phyloP scores from a whole-genome alignment of 192 early-diverging fungal species.

The Coemansia brasiliensis region DNA sequence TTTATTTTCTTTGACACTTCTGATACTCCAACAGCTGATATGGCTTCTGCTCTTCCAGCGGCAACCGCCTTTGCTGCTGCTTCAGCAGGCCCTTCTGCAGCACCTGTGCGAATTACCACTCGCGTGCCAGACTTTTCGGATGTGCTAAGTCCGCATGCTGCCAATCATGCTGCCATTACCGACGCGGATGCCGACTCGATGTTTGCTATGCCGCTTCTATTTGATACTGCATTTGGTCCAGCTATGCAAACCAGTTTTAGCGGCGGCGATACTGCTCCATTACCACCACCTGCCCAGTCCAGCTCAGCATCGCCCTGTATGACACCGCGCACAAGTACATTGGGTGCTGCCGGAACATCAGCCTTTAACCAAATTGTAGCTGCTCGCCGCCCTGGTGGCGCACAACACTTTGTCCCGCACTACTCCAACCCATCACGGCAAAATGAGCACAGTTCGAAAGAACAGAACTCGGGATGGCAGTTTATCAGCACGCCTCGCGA shows the following conservation, averaged over 20 bases:
- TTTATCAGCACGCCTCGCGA: constrained; percentile 51
- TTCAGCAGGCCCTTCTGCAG: constrained; percentile 11
- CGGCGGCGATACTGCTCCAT: not conserved
- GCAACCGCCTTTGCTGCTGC: not conserved
- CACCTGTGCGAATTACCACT: constrained; percentile 47
- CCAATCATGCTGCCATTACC: constrained; percentile 5
- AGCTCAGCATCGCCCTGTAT: constrained; percentile 21
- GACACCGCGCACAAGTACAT: constrained; percentile 16
- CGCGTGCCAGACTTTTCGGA: constrained; percentile 48
- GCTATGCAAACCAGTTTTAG: constrained; percentile 19
- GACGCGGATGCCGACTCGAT: constrained; percentile 32
- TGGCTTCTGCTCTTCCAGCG: not conserved
- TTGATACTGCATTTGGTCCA: constrained; percentile 18
- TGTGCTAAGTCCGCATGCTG: constrained; percentile 10
- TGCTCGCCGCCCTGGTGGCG: constrained; percentile 14
- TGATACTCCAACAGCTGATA: not conserved
- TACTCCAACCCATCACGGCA: constrained; percentile 29
- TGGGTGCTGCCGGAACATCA: constrained; percentile 8
- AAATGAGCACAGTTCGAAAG: constrained; percentile 3
- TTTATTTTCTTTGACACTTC: constrained; percentile 53
- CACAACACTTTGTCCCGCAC: constrained; percentile 53
- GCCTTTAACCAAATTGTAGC: not conserved
- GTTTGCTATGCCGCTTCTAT: constrained; percentile 34
- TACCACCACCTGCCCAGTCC: constrained; percentile 17
- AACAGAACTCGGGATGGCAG: constrained; percentile 50